Conservation (phyloP, 768 basidiomycete species). For the Lentinus brumalis region DNA sequence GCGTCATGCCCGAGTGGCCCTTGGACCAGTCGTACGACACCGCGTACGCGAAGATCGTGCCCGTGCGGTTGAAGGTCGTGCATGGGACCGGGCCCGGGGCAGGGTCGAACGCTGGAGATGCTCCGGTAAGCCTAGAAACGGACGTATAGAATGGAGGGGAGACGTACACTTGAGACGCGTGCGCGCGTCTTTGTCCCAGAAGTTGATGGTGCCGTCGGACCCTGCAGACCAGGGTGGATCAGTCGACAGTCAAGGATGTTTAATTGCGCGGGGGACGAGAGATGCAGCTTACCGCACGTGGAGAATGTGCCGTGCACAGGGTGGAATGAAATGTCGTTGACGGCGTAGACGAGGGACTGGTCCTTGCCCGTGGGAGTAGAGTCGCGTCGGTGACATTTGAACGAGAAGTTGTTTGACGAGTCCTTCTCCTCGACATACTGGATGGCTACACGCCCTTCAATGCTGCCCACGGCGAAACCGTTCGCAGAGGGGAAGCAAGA, state of each 20-base stretch:
- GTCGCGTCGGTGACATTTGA: conserved; percentile 52
- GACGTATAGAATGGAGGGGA: conserved; percentile 3
- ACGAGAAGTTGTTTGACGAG: conserved; percentile 61
- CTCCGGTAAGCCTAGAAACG: background rate
- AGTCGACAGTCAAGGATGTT: background rate
- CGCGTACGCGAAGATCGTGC: conserved; percentile 89
- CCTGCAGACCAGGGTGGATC: conserved; percentile 39
- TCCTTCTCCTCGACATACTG: conserved; percentile 95
- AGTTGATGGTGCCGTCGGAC: conserved; percentile 85
- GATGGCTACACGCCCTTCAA: conserved; percentile 92
- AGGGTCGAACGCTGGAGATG: conserved; percentile 64
- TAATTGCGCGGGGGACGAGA: background rate
- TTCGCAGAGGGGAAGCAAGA: conserved; percentile 79
- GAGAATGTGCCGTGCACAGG: conserved; percentile 55
- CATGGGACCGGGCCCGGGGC: conserved; percentile 76
- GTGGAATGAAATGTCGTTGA: conserved; percentile 61
- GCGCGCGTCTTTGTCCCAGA: conserved; percentile 94
- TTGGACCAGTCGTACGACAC: conserved; percentile 95
- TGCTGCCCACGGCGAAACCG: conserved; percentile 83
- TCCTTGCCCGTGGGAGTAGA: conserved; percentile 35
- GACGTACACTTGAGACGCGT: conserved; percentile 85
- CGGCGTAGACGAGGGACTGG: conserved; percentile 52
- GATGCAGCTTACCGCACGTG: conserved; percentile 33
- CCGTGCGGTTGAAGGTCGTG: conserved; percentile 84
- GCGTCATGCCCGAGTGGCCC: conserved; percentile 83